Base-by-base conservation (phyloP, 73 alveolate species). In the Effrenium voratum region DNA sequence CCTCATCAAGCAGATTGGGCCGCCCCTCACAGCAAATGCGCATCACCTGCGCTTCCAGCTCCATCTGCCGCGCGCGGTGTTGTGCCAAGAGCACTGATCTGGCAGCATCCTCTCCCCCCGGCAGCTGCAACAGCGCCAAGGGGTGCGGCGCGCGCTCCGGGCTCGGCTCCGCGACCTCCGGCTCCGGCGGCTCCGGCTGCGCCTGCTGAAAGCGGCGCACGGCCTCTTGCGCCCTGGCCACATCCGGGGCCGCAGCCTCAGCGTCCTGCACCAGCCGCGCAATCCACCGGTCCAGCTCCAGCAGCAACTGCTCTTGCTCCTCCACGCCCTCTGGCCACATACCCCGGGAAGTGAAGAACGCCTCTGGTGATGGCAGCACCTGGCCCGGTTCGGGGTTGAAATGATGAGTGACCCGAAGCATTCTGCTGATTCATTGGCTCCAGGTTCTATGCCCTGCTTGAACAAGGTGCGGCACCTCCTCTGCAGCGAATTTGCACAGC, bases 331-430 rank as follows among this genome's bases (percentile, higher is more conserved):
- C 85, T 24, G 97, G 97, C 97, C 97, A 90, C 19, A 90, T 43
- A 75, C 83, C 88, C 34, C 50, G 43, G 5, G 87, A 68, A 26
- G 32, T 90, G 87, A 90, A 90, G 77, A 90, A 90, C 57, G 66
- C 50, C 88, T 52, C 43, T 2, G 97, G 97, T 3, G 97, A 68
- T 12, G 97, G 97, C 57, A 90, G 52, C 19, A 90, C 97, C 97
- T 90, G 36, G 88, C 45, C 43, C 43, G 0, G 63, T 15, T 19
- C 91, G 46, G 5, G 26, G 73, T 3, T 13, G 26, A 32, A 72
- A 76, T 13, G 59, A 19, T 52, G 63, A n/a, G n/a, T n/a, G n/a
- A n/a, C n/a, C n/a, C n/a, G n/a, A n/a, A n/a, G n/a, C n/a, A n/a
- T n/a, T n/a, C n/a, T n/a, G n/a, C n/a, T n/a, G n/a, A n/a, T n/a